Evolutionary conservation across 2,329 filamentous ascomycete species (phyloP), one percentile per base, ranked within the genome.

Genomic region (Fusarium sp.): DNA sequence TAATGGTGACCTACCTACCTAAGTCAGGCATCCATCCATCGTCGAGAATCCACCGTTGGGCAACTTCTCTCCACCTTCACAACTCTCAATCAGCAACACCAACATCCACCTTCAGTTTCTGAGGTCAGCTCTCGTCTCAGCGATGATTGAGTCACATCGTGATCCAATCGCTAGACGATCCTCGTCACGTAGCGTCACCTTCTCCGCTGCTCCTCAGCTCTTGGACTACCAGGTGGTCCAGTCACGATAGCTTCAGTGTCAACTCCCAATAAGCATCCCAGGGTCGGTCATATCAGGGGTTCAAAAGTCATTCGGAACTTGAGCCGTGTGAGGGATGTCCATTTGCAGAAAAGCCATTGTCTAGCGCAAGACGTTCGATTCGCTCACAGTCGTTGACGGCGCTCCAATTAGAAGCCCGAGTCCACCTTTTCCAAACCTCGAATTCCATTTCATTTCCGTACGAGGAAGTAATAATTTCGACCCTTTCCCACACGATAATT

Each of bases 331-430:
- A 72, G 56, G 45, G 52, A 61, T 51, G 57, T 45, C 68, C 57
- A 69, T 72, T 66, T 56, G 45, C 50, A 62, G 62, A 72, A 77
- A 75, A 74, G 70, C 74, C 74, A 75, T 77, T 56, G 62, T 59
- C 74, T 78, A 78, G 76, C 73, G 76, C 63, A 72, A 62, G 54
- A 58, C 47, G 52, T 58, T 74, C 76, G 76, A 78, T 78, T 78
- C 76, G 76, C 68, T 74, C 65, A 72, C 73, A 68, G 42, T 61
- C 61, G 39, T 64, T 59, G 45, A 66, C 56, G 47, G 52, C 59
- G 72, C 66, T 75, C 79, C 64, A 80, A 79, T 72, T 66, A 77
- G 69, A 76, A 68, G 50, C 24, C 61, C 45, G 60, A 74, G 69
- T 68, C 72, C 74, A 71, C 69, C 70, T 74, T 75, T 67, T 54